A percentile compares a stretch with the other conserved stretches of the same genome.
phyloP scores from a whole-genome alignment of 2,329 filamentous ascomycete species.

The Teratosphaeria viscida region DNA sequence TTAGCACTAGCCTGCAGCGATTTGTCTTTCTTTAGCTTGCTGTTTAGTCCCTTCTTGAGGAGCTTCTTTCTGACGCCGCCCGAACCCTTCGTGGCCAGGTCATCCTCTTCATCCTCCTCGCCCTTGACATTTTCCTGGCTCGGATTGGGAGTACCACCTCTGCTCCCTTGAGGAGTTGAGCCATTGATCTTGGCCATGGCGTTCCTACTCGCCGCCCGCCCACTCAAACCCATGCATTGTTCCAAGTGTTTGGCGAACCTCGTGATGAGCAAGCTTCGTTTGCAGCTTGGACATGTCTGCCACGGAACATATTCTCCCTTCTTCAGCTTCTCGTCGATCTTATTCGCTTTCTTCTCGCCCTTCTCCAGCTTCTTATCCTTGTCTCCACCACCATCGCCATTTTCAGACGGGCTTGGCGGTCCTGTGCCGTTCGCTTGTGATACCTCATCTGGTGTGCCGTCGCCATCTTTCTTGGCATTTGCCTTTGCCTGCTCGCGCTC shows the following conservation, averaged over 20 bases:
- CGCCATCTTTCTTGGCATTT: constrained; percentile 32
- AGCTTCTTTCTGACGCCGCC: constrained; percentile 27
- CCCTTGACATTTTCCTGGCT: constrained; percentile 14
- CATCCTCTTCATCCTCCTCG: constrained; percentile 22
- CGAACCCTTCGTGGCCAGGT: constrained; percentile 10
- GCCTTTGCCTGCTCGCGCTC: constrained; percentile 54
- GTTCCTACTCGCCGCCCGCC: constrained; percentile 40
- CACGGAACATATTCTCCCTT: constrained; percentile 43
- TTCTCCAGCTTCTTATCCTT: constrained; percentile 31
- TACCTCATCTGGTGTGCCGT: constrained; percentile 37
- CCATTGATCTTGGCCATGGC: constrained; percentile 37
- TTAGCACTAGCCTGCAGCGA: constrained; percentile 14
- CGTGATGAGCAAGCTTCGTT: constrained; percentile 50
- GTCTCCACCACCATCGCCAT: constrained; percentile 10
- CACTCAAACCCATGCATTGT: constrained; percentile 49
- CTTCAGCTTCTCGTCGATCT: constrained; percentile 36
- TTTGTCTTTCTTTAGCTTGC: constrained; percentile 35
- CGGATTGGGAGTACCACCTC: constrained; percentile 25
- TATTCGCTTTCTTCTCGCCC: constrained; percentile 33
- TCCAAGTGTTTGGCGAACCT: constrained; percentile 52
- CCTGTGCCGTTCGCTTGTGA: constrained; percentile 25
- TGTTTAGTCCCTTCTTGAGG: constrained; percentile 30
- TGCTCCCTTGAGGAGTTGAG: constrained; percentile 20
- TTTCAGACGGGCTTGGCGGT: constrained; percentile 23
- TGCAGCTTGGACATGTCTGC: constrained; percentile 51